phyloP scores from a whole-genome alignment of 1,284 basidiomycete genomes.

The Trichosporon sp. region DNA sequence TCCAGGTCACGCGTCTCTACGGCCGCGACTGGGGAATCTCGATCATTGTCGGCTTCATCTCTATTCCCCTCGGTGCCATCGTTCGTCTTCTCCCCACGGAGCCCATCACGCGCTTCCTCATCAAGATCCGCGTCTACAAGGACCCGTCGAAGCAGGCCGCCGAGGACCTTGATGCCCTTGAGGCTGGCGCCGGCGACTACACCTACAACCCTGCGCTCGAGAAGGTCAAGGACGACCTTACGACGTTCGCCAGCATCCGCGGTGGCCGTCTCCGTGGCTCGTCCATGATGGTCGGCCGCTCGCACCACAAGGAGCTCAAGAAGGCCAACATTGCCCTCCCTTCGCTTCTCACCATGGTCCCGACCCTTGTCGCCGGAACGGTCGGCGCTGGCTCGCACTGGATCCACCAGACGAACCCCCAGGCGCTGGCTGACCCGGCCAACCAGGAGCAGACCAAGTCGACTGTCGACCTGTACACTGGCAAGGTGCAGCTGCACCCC shows the following conservation, averaged over 20 bases:
- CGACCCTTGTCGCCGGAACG: conserved; percentile 74
- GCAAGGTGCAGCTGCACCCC: conserved; percentile 77
- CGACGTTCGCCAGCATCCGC: conserved; percentile 70
- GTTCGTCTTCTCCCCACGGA: conserved; percentile 75
- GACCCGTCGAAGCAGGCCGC: conserved; percentile 59
- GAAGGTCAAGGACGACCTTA: conserved; percentile 76
- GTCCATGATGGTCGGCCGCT: conserved; percentile 65
- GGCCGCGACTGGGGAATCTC: conserved; percentile 91
- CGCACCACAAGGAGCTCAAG: conserved; percentile 54
- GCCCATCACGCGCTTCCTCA: conserved; percentile 68
- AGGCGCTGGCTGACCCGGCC: conserved; percentile 33
- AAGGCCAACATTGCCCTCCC: conserved; percentile 54
- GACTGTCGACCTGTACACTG: conserved; percentile 49
- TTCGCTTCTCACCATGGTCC: conserved; percentile 78
- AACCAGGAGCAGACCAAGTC: conserved; percentile 35
- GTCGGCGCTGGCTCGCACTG: conserved; percentile 61
- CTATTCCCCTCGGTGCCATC: conserved; percentile 79
- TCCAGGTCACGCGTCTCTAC: conserved; percentile 74
- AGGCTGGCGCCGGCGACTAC: conserved; percentile 52
- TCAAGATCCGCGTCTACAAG: conserved; percentile 60
- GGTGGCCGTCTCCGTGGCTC: conserved; percentile 68
- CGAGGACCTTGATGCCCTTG: conserved; percentile 56
- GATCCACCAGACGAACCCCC: conserved; percentile 25
- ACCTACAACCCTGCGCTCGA: conserved; percentile 49
- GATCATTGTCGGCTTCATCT: conserved; percentile 69